Conservation (phyloP, 257 asterid species). For the Plantago ovata region DNA sequence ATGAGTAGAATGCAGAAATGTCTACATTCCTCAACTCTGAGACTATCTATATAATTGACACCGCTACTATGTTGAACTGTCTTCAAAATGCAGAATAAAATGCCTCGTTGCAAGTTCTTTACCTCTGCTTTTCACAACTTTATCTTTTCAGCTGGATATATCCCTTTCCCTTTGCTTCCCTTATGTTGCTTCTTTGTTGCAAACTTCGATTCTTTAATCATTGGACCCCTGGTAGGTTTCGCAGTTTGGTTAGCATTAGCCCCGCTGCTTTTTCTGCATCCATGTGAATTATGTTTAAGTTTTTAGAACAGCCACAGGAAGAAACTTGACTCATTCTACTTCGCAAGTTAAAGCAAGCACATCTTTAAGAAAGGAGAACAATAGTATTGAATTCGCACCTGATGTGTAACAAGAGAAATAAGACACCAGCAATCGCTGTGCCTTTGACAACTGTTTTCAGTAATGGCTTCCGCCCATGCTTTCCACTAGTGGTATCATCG, state of each 20-base stretch:
- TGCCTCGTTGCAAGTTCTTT: constrained; percentile 5
- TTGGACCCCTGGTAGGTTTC: constrained; percentile 19
- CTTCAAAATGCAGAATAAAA: no score
- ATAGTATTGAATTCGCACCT: constrained; percentile 38
- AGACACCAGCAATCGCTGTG: constrained; percentile 66
- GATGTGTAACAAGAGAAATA: constrained; percentile 58
- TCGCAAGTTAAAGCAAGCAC: not conserved
- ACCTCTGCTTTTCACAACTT: constrained; percentile 33
- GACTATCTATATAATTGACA: no score
- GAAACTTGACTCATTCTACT: constrained; percentile 3
- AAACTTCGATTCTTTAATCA: constrained; percentile 26
- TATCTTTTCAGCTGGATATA: constrained; percentile 57
- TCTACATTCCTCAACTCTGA: no score
- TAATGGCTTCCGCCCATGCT: constrained; percentile 36
- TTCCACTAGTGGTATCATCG: constrained; percentile 18
- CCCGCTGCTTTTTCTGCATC: constrained; percentile 41
- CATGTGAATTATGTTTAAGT: not conserved
- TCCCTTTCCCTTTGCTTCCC: constrained; percentile 33
- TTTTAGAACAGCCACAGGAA: not conserved
- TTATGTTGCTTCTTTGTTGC: constrained; percentile 32
- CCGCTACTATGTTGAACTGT: no score
- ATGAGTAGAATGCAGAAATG: no score
- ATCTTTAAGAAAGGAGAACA: not conserved
- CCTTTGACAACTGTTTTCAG: constrained; percentile 63
- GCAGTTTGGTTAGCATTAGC: constrained; percentile 26